Evolutionary conservation across 2,329 filamentous ascomycete species (phyloP).

Genomic region (Colletotrichum sp.): DNA sequence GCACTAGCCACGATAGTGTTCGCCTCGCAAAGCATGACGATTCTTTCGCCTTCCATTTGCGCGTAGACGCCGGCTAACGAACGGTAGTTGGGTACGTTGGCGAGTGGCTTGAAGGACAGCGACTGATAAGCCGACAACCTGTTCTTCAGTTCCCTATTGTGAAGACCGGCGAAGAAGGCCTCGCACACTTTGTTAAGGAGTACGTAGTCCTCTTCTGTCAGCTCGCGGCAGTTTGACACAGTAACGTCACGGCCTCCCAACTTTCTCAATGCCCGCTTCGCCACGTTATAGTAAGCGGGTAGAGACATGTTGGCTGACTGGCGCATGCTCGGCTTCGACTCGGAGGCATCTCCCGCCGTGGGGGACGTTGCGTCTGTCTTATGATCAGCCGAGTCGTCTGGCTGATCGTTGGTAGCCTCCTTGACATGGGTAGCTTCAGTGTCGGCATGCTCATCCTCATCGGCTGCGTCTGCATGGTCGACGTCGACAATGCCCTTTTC

Average conservation of each 20-base stretch:
- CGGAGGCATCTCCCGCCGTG: not conserved
- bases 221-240: slow-evolving; percentile 47
- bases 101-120: slow-evolving; percentile 39
- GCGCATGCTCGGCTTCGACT: slow-evolving; percentile 34
- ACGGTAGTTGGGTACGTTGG: slow-evolving; percentile 38
- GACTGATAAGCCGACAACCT: slow-evolving; percentile 53
- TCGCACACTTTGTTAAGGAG: slow-evolving; percentile 57
- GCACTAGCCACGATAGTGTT: slow-evolving; percentile 38
- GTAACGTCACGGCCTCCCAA: slow-evolving; percentile 56
- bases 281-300: slow-evolving; percentile 49
- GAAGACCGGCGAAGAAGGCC: slow-evolving; percentile 60
- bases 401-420: not conserved
- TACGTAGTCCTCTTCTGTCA: slow-evolving; percentile 48
- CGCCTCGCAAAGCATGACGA: slow-evolving; percentile 52
- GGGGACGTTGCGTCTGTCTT: not conserved
- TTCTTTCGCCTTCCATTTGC: slow-evolving; percentile 61
- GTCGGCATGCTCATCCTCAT: slow-evolving; percentile 26
- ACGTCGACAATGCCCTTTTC: slow-evolving; percentile 57
- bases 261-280: slow-evolving; percentile 55
- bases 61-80: slow-evolving; percentile 59
- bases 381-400: not conserved
- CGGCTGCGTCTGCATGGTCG: slow-evolving; percentile 40
- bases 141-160: slow-evolving; percentile 48
- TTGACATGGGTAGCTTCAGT: not conserved
- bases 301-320: slow-evolving; percentile 49